These are phyloP conservation scores for Puccinia horiana DNA, from an alignment of 1,284 basidiomycete species.

Conservation along the genomic window DNA sequence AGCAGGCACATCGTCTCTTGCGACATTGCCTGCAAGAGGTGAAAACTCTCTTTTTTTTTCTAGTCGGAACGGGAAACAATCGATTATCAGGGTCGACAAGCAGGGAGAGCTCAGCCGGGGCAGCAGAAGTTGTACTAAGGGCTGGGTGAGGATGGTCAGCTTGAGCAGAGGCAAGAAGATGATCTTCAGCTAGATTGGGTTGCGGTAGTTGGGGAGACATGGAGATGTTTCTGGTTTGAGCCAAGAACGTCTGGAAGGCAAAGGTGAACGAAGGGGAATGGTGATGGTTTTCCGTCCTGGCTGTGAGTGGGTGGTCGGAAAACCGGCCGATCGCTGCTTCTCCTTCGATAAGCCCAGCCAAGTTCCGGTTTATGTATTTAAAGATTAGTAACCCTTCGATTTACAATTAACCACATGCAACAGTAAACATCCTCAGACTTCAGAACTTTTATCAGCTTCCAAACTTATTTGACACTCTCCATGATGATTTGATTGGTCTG, in stretches of 20 bases:
- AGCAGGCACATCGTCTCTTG: conserved; percentile 40
- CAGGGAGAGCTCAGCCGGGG: not conserved
- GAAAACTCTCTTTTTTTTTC: conserved; percentile 20
- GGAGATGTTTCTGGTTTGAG: not conserved
- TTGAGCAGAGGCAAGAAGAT: not conserved
- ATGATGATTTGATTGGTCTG: too few relatives aligned
- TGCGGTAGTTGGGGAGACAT: not conserved
- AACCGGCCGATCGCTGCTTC: too few relatives aligned
- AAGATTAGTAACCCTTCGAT: too few relatives aligned
- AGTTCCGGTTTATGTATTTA: too few relatives aligned
- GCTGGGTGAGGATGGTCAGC: not conserved
- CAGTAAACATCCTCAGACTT: too few relatives aligned
- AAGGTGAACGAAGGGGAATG: not conserved
- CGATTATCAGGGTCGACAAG: not conserved
- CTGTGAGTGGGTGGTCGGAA: not conserved
- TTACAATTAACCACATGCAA: too few relatives aligned
- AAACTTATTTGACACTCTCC: too few relatives aligned
- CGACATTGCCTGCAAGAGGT: conserved; percentile 30
- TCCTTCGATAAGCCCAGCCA: too few relatives aligned
- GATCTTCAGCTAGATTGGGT: conserved; percentile 4
- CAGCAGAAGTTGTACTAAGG: not conserved
- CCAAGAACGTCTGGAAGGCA: not conserved
- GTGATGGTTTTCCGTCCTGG: not conserved
- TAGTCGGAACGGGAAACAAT: not conserved
- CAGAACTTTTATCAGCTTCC: too few relatives aligned